Conservation (phyloP, 129 eudicot species). For the Tagetes erecta region DNA sequence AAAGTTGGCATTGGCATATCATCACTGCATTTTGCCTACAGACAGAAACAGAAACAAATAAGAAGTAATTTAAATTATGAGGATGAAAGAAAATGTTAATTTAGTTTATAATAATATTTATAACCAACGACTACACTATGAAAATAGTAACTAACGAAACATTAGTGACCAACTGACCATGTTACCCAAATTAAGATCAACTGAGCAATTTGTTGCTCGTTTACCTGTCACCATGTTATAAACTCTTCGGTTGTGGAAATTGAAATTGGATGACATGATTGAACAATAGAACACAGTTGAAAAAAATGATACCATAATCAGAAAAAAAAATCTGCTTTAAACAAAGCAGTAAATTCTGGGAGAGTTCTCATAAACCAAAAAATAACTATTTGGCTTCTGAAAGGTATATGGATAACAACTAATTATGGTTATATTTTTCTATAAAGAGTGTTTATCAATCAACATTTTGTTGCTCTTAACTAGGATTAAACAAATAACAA, state of each 20-base stretch:
- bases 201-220: background rate
- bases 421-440: background rate
- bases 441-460: background rate
- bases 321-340: background rate
- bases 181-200: slow-evolving; percentile 13
- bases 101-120: slow-evolving; percentile 2
- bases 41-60: slow-evolving; percentile 16
- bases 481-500: background rate
- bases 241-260: too few relatives aligned
- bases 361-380: slow-evolving; percentile 5
- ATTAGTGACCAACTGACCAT: background rate
- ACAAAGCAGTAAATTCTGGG: background rate
- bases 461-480: background rate
- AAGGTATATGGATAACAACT: background rate
- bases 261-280: too few relatives aligned
- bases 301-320: background rate
- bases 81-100: background rate
- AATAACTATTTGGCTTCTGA: slow-evolving; percentile 7
- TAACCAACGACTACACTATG: background rate
- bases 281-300: slow-evolving; percentile 5
- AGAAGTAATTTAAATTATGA: slow-evolving; percentile 13
- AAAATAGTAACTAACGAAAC: background rate
- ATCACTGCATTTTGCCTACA: slow-evolving; percentile 64
- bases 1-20: slow-evolving; percentile 92
- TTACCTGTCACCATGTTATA: too few relatives aligned